Percentiles rank a stretch among this genome's conserved stretches.
Conservation (phyloP, 1,284 basidiomycete species). For the Neotropicomus parvogracilis region DNA sequence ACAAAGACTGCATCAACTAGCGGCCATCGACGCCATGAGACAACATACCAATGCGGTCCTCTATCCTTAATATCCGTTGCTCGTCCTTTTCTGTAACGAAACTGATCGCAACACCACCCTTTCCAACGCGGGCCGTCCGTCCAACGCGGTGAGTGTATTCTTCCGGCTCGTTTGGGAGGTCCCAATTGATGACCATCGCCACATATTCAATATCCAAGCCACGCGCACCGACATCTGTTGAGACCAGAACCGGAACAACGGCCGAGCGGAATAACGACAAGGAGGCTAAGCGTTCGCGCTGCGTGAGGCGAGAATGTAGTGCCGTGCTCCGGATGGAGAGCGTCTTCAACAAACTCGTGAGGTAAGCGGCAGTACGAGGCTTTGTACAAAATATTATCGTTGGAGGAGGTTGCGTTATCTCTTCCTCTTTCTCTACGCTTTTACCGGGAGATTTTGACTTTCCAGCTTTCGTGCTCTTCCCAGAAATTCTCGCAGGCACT, state of each 20-base stretch:
- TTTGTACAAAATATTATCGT: conserved; percentile 96
- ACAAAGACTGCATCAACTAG: background rate
- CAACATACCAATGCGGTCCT: conserved; percentile 77
- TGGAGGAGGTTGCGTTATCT: conserved; percentile 69
- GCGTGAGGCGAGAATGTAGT: conserved; percentile 90
- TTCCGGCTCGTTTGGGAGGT: conserved; percentile 76
- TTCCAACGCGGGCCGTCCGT: conserved; percentile 91
- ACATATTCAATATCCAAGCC: conserved; percentile 96
- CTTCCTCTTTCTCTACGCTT: conserved; percentile 45
- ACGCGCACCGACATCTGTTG: conserved; percentile 92
- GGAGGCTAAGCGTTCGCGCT: conserved; percentile 82
- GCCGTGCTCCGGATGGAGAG: conserved; percentile 84
- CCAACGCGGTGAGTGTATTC: conserved; percentile 83
- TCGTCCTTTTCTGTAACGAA: conserved; percentile 95
- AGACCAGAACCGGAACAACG: conserved; percentile 88
- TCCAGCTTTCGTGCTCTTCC: conserved; percentile 35
- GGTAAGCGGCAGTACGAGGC: conserved; percentile 85
- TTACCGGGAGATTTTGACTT: conserved; percentile 36
- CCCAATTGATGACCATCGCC: conserved; percentile 96
- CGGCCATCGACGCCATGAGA: background rate
- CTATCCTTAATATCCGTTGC: conserved; percentile 78
- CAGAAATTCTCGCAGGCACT: conserved; percentile 32
- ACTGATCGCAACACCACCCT: conserved; percentile 86
- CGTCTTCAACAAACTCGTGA: conserved; percentile 77
- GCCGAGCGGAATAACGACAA: conserved; percentile 85